Base-by-base conservation (phyloP, 164 flowering plant genomes). In the Magnolia officinalis region DNA sequence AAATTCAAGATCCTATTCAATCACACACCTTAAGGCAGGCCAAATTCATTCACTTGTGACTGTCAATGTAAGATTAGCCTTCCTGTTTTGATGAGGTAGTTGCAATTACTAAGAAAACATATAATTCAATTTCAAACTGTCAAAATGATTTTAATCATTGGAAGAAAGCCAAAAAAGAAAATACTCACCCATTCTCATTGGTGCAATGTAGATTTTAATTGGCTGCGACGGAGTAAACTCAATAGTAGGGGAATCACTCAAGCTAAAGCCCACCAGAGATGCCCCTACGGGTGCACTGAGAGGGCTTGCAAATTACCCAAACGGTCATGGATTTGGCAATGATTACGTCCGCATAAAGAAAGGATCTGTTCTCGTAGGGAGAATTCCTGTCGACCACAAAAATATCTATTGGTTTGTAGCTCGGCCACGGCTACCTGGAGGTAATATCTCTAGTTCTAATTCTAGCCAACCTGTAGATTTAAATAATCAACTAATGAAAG, bases 211-310 rank as follows among this genome's bases (percentile, higher is more conserved):
- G 91, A 82, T 87, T 67, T 64, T 90, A 75, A 83, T 88, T 58
- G 91, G 93, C 20, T 87, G 91, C 70, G 93, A 90, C 64, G 93
- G 93, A 49, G 84, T 74, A 8, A 82, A 82, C 63, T 89, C 93
- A 0, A 72, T 81, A 0, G 76, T 86, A 16, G 84, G 88, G 1
- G 80, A 84, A 19, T 80, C 72, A 31, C 78, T 90, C 8, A 84
- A 77, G 19, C 58, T 88, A 24, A 85, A 81, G 37, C 75, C 85
- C n/a, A 66, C 79, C 8, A 83, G 74, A 65, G 19, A 66, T 16
- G 82, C 74, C 65, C 18, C 79, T 8, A 23, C 61, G 16, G 50
- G 80, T 29, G 80, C 80, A 4, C 73, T 83, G 16, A 82, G 90
- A 72, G 90, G 90, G 4, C 78, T 84, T 6, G 85, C 90, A 4